These are phyloP conservation scores for Trichosporon sp. DNA, from an alignment of 1,284 basidiomycete species.

Conservation along the genomic window DNA sequence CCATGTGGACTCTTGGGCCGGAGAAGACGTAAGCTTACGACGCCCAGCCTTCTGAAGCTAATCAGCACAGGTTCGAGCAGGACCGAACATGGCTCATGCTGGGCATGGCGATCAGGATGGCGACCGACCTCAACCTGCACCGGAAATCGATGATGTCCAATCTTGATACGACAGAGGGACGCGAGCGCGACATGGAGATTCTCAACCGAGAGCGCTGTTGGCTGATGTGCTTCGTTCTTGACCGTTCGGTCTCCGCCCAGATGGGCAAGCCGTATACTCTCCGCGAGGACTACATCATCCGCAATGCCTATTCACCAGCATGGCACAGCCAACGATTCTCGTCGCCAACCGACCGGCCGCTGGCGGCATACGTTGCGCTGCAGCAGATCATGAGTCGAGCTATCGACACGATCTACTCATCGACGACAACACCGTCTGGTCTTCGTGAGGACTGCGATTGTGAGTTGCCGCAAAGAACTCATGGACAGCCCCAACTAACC, in stretches of 20 bases:
- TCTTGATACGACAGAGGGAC: conserved; percentile 64
- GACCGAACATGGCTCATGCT: conserved; percentile 91
- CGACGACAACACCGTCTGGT: conserved; percentile 72
- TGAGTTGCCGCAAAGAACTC: conserved; percentile 53
- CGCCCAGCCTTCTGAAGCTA: neutral
- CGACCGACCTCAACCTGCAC: conserved; percentile 90
- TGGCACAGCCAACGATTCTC: conserved; percentile 57
- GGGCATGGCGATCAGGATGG: conserved; percentile 69
- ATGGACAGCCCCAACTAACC: conserved; percentile 54
- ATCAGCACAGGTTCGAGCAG: conserved; percentile 66
- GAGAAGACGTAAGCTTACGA: conserved; percentile 59
- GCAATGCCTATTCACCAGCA: conserved; percentile 68
- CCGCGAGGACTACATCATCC: conserved; percentile 67
- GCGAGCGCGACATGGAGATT: conserved; percentile 53
- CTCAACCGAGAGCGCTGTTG: conserved; percentile 91
- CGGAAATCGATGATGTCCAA: conserved; percentile 69
- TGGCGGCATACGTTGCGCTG: conserved; percentile 55
- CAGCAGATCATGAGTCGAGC: conserved; percentile 83
- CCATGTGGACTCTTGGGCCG: conserved; percentile 81
- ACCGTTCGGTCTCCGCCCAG: conserved; percentile 79
- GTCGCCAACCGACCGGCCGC: conserved; percentile 55
- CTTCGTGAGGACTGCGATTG: conserved; percentile 84
- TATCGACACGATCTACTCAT: conserved; percentile 83
- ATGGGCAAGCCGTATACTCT: conserved; percentile 50
- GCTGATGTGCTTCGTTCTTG: conserved; percentile 84